Base-by-base conservation (phyloP, 1,284 basidiomycete genomes). In the Pterulicium gracile region DNA sequence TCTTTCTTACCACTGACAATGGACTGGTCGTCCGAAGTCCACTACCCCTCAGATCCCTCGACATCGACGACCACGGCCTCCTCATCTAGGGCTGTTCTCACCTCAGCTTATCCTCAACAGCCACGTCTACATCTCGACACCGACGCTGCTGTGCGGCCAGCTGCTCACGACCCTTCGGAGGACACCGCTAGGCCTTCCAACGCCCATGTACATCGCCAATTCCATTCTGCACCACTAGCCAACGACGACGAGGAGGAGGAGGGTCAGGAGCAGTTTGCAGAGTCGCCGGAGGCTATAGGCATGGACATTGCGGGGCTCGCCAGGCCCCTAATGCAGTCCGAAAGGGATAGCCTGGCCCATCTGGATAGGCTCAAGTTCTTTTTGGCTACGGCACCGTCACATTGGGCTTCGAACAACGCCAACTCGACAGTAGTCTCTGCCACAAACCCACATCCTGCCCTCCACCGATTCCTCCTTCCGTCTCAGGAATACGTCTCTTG, bases 401-500 rank as follows among this genome's bases (percentile, higher is more conserved):
- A 75, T 47, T 88, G 83, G 84, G 63, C 56, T 44, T 39, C 53
- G 17, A 49, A 17, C 0, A 52, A 56, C 46, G 20, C 22, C 5
- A 50, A 32, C 48, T 46, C 55, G 48, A 47, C 52, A 55, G 41
- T 52, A 48, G 51, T 57, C 49, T 51, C 65, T 34, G 58, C 62
- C 54, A 50, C 49, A 43, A 55, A 61, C 4, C 61, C 73, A 2
- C 81, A 87, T 59, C 83, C 84, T 3, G 78, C 80, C 34, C 75
- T 94, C 55, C 86, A 88, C 55, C 75, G 87, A 24, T 93, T 94
- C 61, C 71, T 81, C 24, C 74, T 93, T 7, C 89, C 89, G 0
- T 81, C 85, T 50, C 81, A 85, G 46, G 91, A 95, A 64, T 83
- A 82, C 55, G 88, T 95, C 41, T 81, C 86, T 3, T 95, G 91